phyloP scores from a whole-genome alignment of 768 basidiomycete species.

The Leucocoprinus birnbaumii region DNA sequence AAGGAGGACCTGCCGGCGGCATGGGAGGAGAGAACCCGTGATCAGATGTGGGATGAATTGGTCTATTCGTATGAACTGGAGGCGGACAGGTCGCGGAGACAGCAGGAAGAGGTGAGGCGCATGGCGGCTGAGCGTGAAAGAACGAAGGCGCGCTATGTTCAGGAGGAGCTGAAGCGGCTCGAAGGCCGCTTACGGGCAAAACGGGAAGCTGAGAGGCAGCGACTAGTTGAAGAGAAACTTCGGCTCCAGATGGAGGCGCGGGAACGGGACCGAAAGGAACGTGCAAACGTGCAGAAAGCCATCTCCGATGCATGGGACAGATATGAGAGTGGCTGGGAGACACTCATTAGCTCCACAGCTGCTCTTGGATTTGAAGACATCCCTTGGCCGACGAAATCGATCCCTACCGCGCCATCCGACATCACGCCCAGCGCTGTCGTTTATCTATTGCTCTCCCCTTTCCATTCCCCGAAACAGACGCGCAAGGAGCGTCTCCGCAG shows the following conservation, averaged over 20 bases:
- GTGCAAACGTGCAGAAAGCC: conserved; percentile 38
- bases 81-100: conserved; percentile 50
- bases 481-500: conserved; percentile 64
- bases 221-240: conserved; percentile 45
- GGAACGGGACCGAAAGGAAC: conserved; percentile 44
- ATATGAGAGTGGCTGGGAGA: conserved; percentile 69
- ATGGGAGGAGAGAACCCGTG: conserved; percentile 19
- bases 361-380: conserved; percentile 56
- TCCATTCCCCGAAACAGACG: conserved; percentile 56
- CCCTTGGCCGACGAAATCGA: conserved; percentile 64
- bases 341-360: conserved; percentile 41
- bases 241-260: conserved; percentile 31
- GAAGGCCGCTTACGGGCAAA: conserved; percentile 49
- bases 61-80: conserved; percentile 50
- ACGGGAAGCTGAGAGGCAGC: conserved; percentile 46
- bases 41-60: conserved; percentile 50
- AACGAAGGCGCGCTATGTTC: conserved; percentile 38
- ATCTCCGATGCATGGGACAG: conserved; percentile 54
- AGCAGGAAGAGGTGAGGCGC: conserved; percentile 43
- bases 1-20: conserved; percentile 11
- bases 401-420: conserved; percentile 42
- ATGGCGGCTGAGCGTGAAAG: conserved; percentile 43
- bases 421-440: conserved; percentile 54
- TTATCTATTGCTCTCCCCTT: conserved; percentile 60
- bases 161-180: conserved; percentile 54